Conservation (phyloP, 768 basidiomycete species). For the Collybia sordida region DNA sequence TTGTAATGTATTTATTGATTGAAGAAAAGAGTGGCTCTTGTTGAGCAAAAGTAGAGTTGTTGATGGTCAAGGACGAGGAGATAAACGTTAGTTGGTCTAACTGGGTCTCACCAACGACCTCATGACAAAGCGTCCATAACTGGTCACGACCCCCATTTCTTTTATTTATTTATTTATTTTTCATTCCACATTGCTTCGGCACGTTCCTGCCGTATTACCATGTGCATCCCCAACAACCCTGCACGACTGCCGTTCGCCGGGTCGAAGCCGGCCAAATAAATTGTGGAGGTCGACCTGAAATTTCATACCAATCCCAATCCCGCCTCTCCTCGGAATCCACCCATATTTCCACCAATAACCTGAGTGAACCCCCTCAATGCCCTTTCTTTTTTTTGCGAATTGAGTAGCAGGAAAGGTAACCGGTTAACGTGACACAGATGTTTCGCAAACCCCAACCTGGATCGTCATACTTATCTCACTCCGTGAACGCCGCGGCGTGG, state of each 20-base stretch:
- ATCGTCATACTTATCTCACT: constrained; percentile 1
- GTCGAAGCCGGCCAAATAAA: too few relatives aligned
- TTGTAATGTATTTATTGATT: background rate
- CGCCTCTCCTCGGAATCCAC: too few relatives aligned
- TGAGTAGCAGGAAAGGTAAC: too few relatives aligned
- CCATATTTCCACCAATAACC: too few relatives aligned
- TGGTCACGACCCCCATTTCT: constrained; percentile 10
- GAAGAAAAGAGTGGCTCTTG: too few relatives aligned
- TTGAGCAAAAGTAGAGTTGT: background rate
- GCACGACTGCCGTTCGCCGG: too few relatives aligned
- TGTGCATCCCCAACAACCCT: too few relatives aligned
- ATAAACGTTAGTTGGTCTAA: constrained; percentile 6
- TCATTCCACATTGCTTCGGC: background rate
- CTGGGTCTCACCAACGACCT: constrained; percentile 16
- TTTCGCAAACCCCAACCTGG: background rate
- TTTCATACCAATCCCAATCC: too few relatives aligned
- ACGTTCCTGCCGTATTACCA: background rate
- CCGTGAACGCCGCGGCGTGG: constrained; percentile 10
- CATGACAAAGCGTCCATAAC: constrained; percentile 11
- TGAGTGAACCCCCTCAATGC: too few relatives aligned
- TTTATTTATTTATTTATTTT: constrained; percentile 11
- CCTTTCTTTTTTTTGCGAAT: too few relatives aligned
- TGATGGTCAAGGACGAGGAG: constrained; percentile 3
- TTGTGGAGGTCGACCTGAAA: too few relatives aligned
- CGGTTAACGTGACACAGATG: background rate